phyloP scores from a whole-genome alignment of 768 basidiomycete species.

The Auriscalpium vulgare region DNA sequence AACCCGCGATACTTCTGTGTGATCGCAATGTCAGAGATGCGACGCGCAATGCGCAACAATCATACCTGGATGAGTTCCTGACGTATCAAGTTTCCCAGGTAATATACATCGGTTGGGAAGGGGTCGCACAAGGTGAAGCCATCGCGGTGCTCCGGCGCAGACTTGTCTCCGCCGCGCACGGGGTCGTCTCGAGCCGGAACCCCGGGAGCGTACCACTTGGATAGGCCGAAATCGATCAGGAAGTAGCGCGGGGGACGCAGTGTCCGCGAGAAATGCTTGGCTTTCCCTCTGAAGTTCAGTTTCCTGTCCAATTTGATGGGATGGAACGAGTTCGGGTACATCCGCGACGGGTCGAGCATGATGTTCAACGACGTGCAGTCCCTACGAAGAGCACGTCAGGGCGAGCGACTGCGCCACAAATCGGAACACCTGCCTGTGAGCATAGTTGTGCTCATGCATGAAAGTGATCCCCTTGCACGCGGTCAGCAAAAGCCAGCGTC shows the following conservation, averaged over 20 bases:
- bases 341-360: not conserved
- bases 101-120: slow-evolving; percentile 17
- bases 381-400: not conserved
- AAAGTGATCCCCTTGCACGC: not conserved
- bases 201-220: not conserved
- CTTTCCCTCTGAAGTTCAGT: not conserved
- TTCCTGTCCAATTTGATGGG: not conserved
- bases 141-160: slow-evolving; percentile 13
- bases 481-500: too few species aligned
- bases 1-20: too few species aligned
- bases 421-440: not conserved
- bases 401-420: too few species aligned
- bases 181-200: slow-evolving; percentile 5
- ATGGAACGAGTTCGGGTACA: not conserved
- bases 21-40: too few species aligned
- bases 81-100: slow-evolving; percentile 14
- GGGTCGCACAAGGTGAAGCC: slow-evolving; percentile 8
- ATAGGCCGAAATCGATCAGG: slow-evolving; percentile 21
- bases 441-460: not conserved
- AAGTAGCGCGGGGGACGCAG: slow-evolving; percentile 16
- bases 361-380: not conserved
- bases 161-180: slow-evolving; percentile 12
- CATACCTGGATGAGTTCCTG: slow-evolving; percentile 8
- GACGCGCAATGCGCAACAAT: too few species aligned
- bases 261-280: slow-evolving; percentile 14